These are phyloP conservation scores for Podospora didyma DNA, from an alignment of 495 filamentous ascomycete species.

Conservation along the genomic window DNA sequence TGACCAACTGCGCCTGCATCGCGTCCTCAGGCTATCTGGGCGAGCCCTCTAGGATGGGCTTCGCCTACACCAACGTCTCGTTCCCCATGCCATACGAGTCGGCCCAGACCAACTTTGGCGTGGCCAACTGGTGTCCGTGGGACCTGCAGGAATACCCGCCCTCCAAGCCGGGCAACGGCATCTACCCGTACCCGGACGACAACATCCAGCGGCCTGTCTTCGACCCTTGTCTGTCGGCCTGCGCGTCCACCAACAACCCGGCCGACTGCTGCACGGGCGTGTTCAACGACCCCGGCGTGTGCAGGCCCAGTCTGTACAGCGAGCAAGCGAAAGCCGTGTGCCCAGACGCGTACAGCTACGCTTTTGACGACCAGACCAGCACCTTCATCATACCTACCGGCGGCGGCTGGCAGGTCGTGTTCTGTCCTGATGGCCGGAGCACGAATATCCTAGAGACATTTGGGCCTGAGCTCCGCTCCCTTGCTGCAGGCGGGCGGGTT, in stretches of 20 bases:
- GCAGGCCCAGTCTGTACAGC: constrained; percentile 60
- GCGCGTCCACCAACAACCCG: constrained; percentile 54
- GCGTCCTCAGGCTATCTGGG: constrained; percentile 56
- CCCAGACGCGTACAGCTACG: constrained; percentile 79
- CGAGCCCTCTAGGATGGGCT: constrained; percentile 33
- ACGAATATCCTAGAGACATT: constrained; percentile 61
- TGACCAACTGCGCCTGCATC: constrained; percentile 71
- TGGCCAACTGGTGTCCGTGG: constrained; percentile 75
- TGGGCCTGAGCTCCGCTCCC: constrained; percentile 33
- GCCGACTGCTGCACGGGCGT: constrained; percentile 67
- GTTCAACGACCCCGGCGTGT: constrained; percentile 53
- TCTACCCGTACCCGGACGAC: constrained; percentile 73
- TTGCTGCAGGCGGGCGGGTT: constrained; percentile 25
- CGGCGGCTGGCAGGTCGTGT: constrained; percentile 69
- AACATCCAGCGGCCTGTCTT: constrained; percentile 61
- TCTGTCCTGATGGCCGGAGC: constrained; percentile 67
- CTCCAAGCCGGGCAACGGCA: constrained; percentile 58
- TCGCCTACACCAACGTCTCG: constrained; percentile 48
- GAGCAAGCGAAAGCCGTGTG: constrained; percentile 64
- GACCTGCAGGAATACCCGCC: constrained; percentile 63
- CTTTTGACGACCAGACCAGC: constrained; percentile 68
- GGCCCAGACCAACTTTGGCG: constrained; percentile 40
- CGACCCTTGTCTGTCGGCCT: constrained; percentile 68
- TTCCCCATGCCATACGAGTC: constrained; percentile 63
- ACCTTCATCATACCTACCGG: constrained; percentile 74